Evolutionary conservation across 202 grass and related monocot genomes (phyloP).

Genomic region (Eragrostis tef): DNA sequence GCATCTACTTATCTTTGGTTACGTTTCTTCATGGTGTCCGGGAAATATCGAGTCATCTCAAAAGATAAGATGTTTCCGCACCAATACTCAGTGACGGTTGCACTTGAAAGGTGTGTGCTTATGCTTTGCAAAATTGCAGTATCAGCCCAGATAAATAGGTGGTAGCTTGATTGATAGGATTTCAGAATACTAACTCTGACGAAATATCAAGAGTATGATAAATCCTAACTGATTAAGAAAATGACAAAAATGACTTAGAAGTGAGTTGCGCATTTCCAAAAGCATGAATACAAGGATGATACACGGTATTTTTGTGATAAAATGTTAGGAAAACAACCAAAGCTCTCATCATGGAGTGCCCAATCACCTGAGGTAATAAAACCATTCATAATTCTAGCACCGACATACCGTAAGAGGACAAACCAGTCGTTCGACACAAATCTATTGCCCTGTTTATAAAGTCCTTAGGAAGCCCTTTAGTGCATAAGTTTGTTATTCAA

Average conservation of each 20-base stretch:
- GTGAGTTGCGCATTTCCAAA: too few species aligned
- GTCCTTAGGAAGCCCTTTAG: too few species aligned
- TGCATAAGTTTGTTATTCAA: too few species aligned
- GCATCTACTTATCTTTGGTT: constrained; percentile 41
- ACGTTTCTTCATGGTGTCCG: constrained; percentile 31
- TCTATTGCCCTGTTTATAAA: not conserved
- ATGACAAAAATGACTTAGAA: too few species aligned
- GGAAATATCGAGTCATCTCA: constrained; percentile 50
- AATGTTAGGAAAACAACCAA: constrained; percentile 20
- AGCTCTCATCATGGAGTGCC: not conserved
- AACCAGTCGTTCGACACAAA: not conserved
- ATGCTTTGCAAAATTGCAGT: constrained; percentile 39
- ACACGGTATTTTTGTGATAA: not conserved
- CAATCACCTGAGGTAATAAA: constrained; percentile 2
- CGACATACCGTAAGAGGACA: constrained; percentile 11
- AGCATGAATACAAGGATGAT: not conserved
- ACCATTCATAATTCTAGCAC: constrained; percentile 9
- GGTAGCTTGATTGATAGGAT: not conserved
- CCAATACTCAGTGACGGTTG: constrained; percentile 55
- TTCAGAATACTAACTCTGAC: not conserved
- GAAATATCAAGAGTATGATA: not conserved
- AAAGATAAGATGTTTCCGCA: constrained; percentile 48
- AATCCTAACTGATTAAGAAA: too few species aligned
- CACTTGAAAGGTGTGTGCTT: constrained; percentile 38
- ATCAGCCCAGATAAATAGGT: constrained; percentile 8